A percentile compares a stretch with the other conserved stretches of the same genome.
Conservation (phyloP, 805 yeast species). For the Yarrowia alimentaria region DNA sequence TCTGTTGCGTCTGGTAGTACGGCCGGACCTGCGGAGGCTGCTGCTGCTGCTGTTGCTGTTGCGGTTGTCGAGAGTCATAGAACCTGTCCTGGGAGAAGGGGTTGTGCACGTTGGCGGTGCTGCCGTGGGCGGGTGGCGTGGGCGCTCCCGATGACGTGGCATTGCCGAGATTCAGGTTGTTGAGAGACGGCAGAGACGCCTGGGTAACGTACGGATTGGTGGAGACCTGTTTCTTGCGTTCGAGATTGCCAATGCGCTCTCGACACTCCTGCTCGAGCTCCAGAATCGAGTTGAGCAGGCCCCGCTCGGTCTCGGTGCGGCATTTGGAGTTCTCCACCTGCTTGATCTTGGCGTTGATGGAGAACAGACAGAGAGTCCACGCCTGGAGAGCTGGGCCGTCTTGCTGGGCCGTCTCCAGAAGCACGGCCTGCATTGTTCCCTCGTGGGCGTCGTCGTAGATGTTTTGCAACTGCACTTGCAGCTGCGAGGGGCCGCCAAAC, state of each 20-base stretch:
- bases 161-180: slow-evolving; percentile 3
- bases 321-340: slow-evolving; percentile 38
- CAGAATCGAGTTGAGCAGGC: slow-evolving; percentile 40
- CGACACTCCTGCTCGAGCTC: slow-evolving; percentile 45
- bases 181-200: slow-evolving; percentile 9
- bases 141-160: slow-evolving; percentile 10
- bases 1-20: slow-evolving; percentile 18
- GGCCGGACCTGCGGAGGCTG: slow-evolving; percentile 9
- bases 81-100: slow-evolving; percentile 6
- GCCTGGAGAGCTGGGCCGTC: slow-evolving; percentile 39
- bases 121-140: neutral
- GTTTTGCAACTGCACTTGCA: slow-evolving; percentile 37
- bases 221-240: slow-evolving; percentile 30
- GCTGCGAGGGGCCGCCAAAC: slow-evolving; percentile 27
- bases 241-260: slow-evolving; percentile 39
- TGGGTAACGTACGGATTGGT: slow-evolving; percentile 35
- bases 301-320: slow-evolving; percentile 39
- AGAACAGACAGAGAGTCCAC: slow-evolving; percentile 42
- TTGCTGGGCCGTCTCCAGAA: slow-evolving; percentile 42
- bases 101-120: slow-evolving; percentile 15
- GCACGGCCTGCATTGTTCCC: slow-evolving; percentile 43
- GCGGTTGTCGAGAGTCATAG: slow-evolving; percentile 27
- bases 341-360: slow-evolving; percentile 39
- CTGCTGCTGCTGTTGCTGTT: slow-evolving; percentile 13
- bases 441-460: slow-evolving; percentile 46